Evolutionary conservation across 139 green algal genomes (phyloP).

Genomic region (Chlamydomonas urium): DNA sequence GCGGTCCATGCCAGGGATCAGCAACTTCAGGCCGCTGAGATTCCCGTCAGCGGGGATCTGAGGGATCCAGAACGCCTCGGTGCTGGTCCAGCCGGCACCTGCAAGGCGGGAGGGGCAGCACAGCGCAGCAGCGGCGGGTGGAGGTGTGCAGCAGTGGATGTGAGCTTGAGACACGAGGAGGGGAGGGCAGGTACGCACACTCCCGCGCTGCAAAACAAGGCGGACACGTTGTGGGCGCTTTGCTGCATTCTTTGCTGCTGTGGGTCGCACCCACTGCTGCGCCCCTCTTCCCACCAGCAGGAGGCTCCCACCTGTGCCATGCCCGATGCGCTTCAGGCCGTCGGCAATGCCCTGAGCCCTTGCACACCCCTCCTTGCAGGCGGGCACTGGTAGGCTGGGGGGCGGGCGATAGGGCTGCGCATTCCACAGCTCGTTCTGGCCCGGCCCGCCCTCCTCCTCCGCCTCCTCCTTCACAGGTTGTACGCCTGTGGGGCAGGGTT

Average conservation of each 20-base stretch:
- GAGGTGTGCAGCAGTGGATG: not conserved
- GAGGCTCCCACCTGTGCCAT: slow-evolving; percentile 41
- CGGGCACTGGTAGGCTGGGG: slow-evolving; percentile 43
- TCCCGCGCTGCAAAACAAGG: too few relatives aligned
- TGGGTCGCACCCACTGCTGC: too few relatives aligned
- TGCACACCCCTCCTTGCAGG: slow-evolving; percentile 46
- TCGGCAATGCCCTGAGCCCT: slow-evolving; percentile 36
- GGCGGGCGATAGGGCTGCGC: slow-evolving; percentile 63
- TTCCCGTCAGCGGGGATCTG: slow-evolving; percentile 7
- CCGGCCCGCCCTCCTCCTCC: slow-evolving; percentile 4
- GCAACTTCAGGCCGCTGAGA: too few relatives aligned
- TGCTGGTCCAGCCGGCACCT: slow-evolving; percentile 41
- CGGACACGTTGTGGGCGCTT: too few relatives aligned
- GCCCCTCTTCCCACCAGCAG: too few relatives aligned
- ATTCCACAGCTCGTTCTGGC: slow-evolving; percentile 61
- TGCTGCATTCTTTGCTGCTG: too few relatives aligned
- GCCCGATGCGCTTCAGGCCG: slow-evolving; percentile 24
- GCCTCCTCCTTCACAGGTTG: slow-evolving; percentile 28
- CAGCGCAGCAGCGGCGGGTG: not conserved
- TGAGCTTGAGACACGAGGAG: too few relatives aligned
- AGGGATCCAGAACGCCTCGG: slow-evolving; percentile 54
- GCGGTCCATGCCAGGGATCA: too few relatives aligned
- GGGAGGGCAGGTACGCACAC: too few relatives aligned
- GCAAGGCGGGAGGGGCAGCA: not conserved
- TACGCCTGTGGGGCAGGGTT: slow-evolving; percentile 27